Base-by-base conservation (phyloP, 2,329 filamentous ascomycete species). In the Endoconidiophora laricicola region DNA sequence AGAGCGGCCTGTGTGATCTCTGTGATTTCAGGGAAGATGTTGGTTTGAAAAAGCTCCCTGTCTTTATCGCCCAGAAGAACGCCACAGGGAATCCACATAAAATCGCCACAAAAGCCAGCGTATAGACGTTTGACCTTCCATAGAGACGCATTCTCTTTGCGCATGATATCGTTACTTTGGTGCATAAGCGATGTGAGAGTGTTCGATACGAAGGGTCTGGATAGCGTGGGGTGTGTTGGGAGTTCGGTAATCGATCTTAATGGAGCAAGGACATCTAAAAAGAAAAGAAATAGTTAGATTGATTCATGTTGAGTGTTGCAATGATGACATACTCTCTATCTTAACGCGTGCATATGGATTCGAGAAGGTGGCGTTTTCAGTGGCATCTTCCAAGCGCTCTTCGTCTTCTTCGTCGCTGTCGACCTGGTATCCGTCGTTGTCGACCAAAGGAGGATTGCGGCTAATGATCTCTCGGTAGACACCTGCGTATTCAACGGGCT, bases 351-450 rank as follows among this genome's bases (percentile, higher is more conserved):
- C 73, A 60, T 88, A 91, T 0, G 84, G 83, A 57, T 91, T 80
- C 46, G 81, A 72, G 55, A 84, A 79, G 36, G 78, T 73, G n/a
- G 78, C 78, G 3, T 73, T 66, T 43, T 76, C 70, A 45, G 75
- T 67, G 40, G 78, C 79, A 45, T 80, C 75, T 55, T 73, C 72
- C 20, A 77, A 62, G 51, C 71, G 73, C 40, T 80, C 76, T 53
- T 79, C 73, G 51, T 83, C 76, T 54, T 84, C 79, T 53, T 86
- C 81, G 54, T 81, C 78, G 60, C 77, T 81, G 40, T 86, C 80
- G 50, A 86, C 68, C 55, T 85, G 78, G 60, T 83, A 86, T 55
- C 84, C 84, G 57, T 90, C 83, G 43, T 85, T 78, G 64, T 90
- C 84, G 56, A 84, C 69, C 44, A 84, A 69, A 9, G 76, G 74